Evolutionary conservation across 2,329 filamentous ascomycete species (phyloP), one percentile per base, ranked within the genome.

Genomic region (Phialophora verrucosa): DNA sequence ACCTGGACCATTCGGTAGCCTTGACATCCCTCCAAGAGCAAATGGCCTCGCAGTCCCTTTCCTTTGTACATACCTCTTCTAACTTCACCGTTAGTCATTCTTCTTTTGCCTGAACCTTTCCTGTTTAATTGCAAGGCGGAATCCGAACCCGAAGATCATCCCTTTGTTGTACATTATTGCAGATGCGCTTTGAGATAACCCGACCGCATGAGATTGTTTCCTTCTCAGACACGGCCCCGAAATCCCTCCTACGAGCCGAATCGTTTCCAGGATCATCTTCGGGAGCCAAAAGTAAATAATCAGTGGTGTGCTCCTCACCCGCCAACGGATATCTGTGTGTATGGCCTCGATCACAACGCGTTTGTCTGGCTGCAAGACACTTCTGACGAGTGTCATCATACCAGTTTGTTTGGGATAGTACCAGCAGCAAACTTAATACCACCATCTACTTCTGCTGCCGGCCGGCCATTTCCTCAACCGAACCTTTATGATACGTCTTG

Each of bases 41-140:
- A 50, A 66, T 59, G 59, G 54, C 59, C 55, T 49, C 49, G 49
- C 59, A 56, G 64, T 59, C 29, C 44, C 27, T 60, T 63, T 49
- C 53, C 32, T 63, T 59, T 63, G 59, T 66, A 66, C 59, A 66
- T 63, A 58, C 51, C 50, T 44, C 50, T 62, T 56, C 59, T 56
- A 17, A 47, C 53, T 35, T 27, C 49, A 27, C 20, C 59, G 12
- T 42, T 62, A 23, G 23, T 35, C 59, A 32, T 25, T 29, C 54
- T 57, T 29, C 44, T 58, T 14, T 50, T 51, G 35, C 12, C 31
- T 50, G 14, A 29, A 44, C 25, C 27, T 56, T 56, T 29, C 61
- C 54, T 31, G 12, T 58, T 49, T 53, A 51, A 61, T 53, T 51
- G 44, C 47, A 29, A 59, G 57, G 42, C 59, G 50, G 29, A 61